Conservation (phyloP, 148 eudicot genomes). For the Arctostaphylos glauca region DNA sequence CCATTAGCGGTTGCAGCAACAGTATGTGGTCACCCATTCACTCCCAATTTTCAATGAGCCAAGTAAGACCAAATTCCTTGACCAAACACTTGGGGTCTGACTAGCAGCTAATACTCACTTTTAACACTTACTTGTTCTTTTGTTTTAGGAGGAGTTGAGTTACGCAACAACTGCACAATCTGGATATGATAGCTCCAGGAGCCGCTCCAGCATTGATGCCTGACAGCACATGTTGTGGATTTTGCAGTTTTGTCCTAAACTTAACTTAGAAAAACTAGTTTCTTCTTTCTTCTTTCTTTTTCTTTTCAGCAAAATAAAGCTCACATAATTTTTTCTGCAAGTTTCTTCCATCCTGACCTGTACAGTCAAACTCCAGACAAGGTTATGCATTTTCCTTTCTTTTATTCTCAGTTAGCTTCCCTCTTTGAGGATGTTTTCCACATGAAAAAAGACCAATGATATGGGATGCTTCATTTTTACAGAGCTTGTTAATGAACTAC, state of each 20-base stretch:
- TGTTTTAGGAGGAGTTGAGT: constrained; percentile 22
- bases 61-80: constrained; percentile 27
- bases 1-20: constrained; percentile 17
- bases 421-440: not conserved
- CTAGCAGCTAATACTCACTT: not conserved
- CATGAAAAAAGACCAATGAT: not conserved
- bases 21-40: constrained; percentile 20
- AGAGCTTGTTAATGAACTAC: not conserved
- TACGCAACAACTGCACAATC: constrained; percentile 14
- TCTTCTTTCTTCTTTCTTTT: not conserved
- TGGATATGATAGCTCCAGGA: constrained; percentile 12
- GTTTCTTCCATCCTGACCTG: not conserved
- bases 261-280: not conserved
- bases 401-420: not conserved
- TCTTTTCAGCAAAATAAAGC: not conserved
- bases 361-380: not conserved
- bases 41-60: constrained; percentile 37
- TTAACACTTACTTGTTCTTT: not conserved
- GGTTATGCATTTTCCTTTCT: not conserved
- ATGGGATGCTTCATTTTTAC: not conserved
- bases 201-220: constrained; percentile 16
- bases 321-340: not conserved
- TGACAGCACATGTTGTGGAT: not conserved
- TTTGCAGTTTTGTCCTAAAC: not conserved
- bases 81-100: not conserved